Evolutionary conservation across 257 asterid species (phyloP), one percentile per base, ranked within the genome.

Genomic region (Solanum chmielewskii): DNA sequence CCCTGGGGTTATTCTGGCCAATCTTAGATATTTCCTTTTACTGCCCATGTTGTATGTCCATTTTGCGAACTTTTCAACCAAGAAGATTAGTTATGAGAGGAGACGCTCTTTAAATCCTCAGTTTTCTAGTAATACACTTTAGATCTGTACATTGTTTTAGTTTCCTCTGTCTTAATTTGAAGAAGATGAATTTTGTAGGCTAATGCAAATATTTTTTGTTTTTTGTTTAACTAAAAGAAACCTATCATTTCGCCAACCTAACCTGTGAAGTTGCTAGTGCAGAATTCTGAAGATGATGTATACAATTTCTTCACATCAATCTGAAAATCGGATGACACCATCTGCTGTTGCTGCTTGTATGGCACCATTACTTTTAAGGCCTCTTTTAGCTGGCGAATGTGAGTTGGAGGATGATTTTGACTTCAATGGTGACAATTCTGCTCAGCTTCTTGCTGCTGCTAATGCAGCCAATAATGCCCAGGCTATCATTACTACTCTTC

Each of bases 361-460:
- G 99, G 99, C 99, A 44, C 99, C 99, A 18, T 92, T 96, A 95
- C 98, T 96, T 84, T 92, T 96, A 92, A 98, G 98, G 33, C 99
- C 99, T 60, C 98, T 96, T 83, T 91, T 96, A 86, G 96, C 99
- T 75, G 99, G 99, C 70, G 99, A 96, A 91, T 96, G 99, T 78
- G 99, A 96, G 89, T 39, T 93, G 86, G 99, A 96, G 91, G 98
- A 96, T 86, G 98, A 94, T 88, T 92, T 88, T 92, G 98, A 94
- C 52, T 64, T 86, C 64, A 93, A 92, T 85, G 98, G 96, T 82
- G 99, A 94, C 91, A 96, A 92, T 91, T 92, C 99, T 85, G 93
- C 99, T 69, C 98, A 96, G 92, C 94, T 96, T 89, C 94, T 96
- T 73, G 99, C 99, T 91, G 99, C 99, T 85, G 99, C 98, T 71